phyloP scores from a whole-genome alignment of 2,329 filamentous ascomycete species.

The Talaromyces sp. region DNA sequence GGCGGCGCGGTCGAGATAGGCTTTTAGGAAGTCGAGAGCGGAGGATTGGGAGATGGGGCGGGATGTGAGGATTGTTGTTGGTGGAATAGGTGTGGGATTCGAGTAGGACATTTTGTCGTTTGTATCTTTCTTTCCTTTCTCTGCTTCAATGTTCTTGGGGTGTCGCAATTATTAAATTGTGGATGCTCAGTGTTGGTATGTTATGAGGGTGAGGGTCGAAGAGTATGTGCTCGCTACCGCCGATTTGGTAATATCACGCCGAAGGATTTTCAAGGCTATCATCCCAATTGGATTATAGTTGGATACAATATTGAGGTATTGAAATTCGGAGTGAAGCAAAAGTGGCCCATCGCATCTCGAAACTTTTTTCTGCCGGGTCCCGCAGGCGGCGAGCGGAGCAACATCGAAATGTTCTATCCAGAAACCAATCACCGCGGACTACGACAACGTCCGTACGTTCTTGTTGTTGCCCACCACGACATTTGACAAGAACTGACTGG shows the following conservation, averaged over 20 bases:
- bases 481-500: not conserved
- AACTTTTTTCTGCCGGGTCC: constrained; percentile 8
- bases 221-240: not conserved
- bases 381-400: constrained; percentile 13
- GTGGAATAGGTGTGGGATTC: constrained; percentile 37
- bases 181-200: not conserved
- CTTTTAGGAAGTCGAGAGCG: constrained; percentile 42
- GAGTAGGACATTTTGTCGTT: constrained; percentile 34
- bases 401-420: constrained; percentile 8
- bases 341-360: not conserved
- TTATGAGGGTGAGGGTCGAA: too few species aligned
- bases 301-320: not conserved
- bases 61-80: constrained; percentile 36
- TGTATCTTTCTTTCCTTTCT: not conserved
- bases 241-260: not conserved
- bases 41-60: constrained; percentile 36
- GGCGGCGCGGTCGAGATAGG: constrained; percentile 41
- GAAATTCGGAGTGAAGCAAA: not conserved
- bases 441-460: not conserved
- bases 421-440: not conserved
- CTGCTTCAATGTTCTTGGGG: not conserved
- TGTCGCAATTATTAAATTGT: not conserved
- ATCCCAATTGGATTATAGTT: not conserved
- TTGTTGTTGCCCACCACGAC: not conserved
- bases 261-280: not conserved